Evolutionary conservation across 257 asterid genomes (phyloP).

Genomic region (Rehmannia glutinosa): DNA sequence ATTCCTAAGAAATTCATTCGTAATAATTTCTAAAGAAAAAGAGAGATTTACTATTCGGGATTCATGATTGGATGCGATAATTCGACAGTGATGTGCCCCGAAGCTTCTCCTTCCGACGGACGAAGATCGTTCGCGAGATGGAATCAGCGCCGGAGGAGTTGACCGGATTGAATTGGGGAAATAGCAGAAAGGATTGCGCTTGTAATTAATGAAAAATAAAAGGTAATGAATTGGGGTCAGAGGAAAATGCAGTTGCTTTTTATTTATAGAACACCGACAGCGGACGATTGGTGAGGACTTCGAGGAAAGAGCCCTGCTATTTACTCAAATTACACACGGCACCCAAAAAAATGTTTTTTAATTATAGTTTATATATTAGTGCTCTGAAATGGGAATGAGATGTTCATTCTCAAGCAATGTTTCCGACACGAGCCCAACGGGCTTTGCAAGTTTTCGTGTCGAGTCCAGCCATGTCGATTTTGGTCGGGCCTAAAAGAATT

Average conservation of each 20-base stretch:
- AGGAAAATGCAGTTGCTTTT: conserved; percentile 7
- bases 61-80: conserved; percentile 31
- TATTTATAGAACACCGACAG: conserved; percentile 34
- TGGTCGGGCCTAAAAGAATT: too few relatives aligned
- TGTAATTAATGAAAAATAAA: not conserved
- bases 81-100: conserved; percentile 2
- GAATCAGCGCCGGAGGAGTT: conserved; percentile 31
- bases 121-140: conserved; percentile 24
- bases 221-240: conserved; percentile 5
- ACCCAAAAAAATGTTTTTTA: not conserved
- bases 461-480: too few relatives aligned
- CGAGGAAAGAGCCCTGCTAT: conserved; percentile 21
- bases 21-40: not conserved
- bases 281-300: conserved; percentile 23
- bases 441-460: too few relatives aligned
- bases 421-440: too few relatives aligned
- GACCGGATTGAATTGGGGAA: conserved; percentile 20
- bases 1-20: not conserved
- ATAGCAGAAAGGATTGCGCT: conserved; percentile 8
- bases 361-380: not conserved
- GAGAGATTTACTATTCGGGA: conserved; percentile 50
- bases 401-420: too few relatives aligned
- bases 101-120: conserved; percentile 27
- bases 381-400: too few relatives aligned
- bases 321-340: conserved; percentile 21